Base-by-base conservation (phyloP, 371 early-diverging fungal genomes). In the Parasitella parasitica region DNA sequence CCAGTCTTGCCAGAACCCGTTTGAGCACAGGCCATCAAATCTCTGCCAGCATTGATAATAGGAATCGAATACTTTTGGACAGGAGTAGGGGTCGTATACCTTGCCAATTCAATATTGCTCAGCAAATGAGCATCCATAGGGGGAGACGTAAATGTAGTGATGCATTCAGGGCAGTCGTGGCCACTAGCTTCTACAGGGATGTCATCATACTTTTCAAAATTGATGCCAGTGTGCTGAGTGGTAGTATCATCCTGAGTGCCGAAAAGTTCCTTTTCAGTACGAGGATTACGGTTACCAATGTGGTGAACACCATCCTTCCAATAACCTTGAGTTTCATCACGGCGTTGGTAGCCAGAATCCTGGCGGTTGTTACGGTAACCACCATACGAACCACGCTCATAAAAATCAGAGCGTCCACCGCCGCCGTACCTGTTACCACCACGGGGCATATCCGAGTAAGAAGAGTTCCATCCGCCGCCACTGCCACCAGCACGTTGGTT, bases 171-270 rank as follows among this genome's bases (percentile, higher is more conserved):
- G 27, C 86, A 86, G 58, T 91, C 78, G 55, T 82, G 75, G 15
- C 97, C 97, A 18, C 90, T 89, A 6, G 91, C 92, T 58, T 96
- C 95, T 36, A 96, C 97, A 7, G 98, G 98, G 59, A 98, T 98
- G 74, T 95, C 91, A 56, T 96, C 93, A 76, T 97, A 97, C 68
- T 94, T 95, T 56, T 94, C 94, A 88, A 97, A 97, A 80, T 97
- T 97, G 78, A 97, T 97, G 18, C 98, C 98, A 22, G 92, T 88
- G 72, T 84, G 83, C 69, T 78, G 82, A 46, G 83, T 82, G 58
- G 89, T 89, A 41, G 75, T 72, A 43, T 90, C 89, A 34, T 89
- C 86, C 6, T 84, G 71, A 9, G 70, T 67, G 18, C 95, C 94
- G 68, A 83, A 96, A 6, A 96, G 66, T 20, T 80, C 73, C 26